Conservation (phyloP, 1,139 yeast genomes). For the Taphrina confusa region DNA sequence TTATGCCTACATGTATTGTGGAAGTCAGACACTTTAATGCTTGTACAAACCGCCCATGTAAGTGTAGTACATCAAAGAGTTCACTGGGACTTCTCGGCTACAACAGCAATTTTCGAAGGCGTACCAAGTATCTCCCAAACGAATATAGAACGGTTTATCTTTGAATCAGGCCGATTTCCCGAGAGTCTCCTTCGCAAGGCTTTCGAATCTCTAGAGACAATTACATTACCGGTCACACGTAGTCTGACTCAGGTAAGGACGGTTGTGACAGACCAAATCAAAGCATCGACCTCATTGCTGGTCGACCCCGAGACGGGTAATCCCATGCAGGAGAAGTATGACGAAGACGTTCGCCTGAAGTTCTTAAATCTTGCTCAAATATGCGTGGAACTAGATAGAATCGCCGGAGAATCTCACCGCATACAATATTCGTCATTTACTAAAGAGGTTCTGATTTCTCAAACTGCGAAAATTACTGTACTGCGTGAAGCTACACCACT, state of each 20-base stretch:
- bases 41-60: conserved; percentile 17
- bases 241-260: neutral
- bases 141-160: conserved; percentile 17
- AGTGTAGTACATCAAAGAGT: neutral
- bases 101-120: neutral
- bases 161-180: conserved; percentile 14
- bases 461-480: conserved; percentile 6
- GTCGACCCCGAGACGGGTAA: conserved; percentile 24
- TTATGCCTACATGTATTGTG: conserved; percentile 21
- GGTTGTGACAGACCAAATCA: neutral
- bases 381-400: conserved; percentile 16
- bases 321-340: conserved; percentile 12
- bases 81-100: conserved; percentile 6
- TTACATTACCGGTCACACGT: neutral
- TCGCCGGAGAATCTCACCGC: conserved; percentile 25
- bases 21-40: conserved; percentile 29
- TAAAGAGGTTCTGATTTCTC: conserved; percentile 13
- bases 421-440: neutral
- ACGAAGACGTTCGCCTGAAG: conserved; percentile 12
- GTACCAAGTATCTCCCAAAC: neutral
- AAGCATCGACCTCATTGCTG: neutral
- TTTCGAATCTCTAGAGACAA: neutral
- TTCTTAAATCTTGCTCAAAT: conserved; percentile 22
- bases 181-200: neutral
- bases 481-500: conserved; percentile 7